Percentiles rank a stretch among this genome's conserved stretches.
phyloP scores from a whole-genome alignment of 2,329 filamentous ascomycete species.

The Sarocladium kiliense region DNA sequence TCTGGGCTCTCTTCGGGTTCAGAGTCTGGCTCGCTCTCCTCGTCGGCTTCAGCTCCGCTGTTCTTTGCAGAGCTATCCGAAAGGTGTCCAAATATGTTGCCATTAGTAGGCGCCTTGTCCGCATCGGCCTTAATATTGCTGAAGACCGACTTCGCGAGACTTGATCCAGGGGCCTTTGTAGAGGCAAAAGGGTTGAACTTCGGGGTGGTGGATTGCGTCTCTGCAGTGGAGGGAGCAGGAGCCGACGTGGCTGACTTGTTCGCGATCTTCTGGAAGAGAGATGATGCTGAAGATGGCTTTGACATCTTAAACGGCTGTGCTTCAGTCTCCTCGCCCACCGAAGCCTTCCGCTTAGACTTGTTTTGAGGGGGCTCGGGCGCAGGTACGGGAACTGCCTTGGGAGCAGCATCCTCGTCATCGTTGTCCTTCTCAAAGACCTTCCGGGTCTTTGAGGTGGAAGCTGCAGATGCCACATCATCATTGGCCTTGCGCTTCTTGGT shows the following conservation, averaged over 20 bases:
- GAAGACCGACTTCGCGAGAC: conserved; percentile 38
- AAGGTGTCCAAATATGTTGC: conserved; percentile 56
- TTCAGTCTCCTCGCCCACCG: conserved; percentile 39
- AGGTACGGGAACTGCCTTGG: conserved; percentile 15
- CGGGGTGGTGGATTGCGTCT: conserved; percentile 18
- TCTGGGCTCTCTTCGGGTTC: conserved; percentile 39
- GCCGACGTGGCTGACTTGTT: conserved; percentile 39
- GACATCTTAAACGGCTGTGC: conserved; percentile 45
- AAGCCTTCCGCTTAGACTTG: conserved; percentile 50
- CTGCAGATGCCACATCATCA: conserved; percentile 38
- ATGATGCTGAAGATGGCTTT: conserved; percentile 50
- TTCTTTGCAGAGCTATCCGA: conserved; percentile 52
- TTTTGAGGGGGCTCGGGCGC: conserved; percentile 22
- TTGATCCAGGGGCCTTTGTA: conserved; percentile 30
- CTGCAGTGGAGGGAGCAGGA: conserved; percentile 22
- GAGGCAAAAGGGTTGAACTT: conserved; percentile 29
- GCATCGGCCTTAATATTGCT: conserved; percentile 30
- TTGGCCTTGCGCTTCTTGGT: conserved; percentile 53
- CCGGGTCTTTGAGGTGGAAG: conserved; percentile 42
- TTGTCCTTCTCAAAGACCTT: conserved; percentile 38
- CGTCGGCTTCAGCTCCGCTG: conserved; percentile 41
- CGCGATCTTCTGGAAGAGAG: conserved; percentile 52
- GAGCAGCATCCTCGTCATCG: conserved; percentile 14
- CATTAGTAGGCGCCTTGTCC: conserved; percentile 16
- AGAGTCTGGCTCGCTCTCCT: conserved; percentile 39